Base-by-base conservation (phyloP, 148 eudicot species). In the Chenopodium berlandieri region DNA sequence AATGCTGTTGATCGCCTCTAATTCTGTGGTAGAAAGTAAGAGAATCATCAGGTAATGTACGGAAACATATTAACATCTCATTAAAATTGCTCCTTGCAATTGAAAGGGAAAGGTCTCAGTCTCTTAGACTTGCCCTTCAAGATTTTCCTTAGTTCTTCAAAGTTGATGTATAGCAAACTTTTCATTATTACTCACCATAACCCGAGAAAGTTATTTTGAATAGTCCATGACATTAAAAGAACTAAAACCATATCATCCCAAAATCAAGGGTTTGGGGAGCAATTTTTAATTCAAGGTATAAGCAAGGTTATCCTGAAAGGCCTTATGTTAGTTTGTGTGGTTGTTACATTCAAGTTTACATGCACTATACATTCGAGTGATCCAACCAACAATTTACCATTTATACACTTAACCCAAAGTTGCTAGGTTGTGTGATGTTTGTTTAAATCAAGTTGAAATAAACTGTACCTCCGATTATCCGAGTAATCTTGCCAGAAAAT, bases 1-100 rank as follows among this genome's bases (percentile, higher is more conserved):
- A 95, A 89, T 95, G 98, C 84, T 95, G 98, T 82, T 95, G 98
- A 85, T 95, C 98, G 22, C 98, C 98, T 82, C 88, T 89, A 76
- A 95, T 92, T 79, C 98, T 95, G 97, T 48, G 78, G 77, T 82
- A 78, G 17, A 37, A 79, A 85, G 86, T 44, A 54, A 9, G 56
- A 50, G 27, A 11, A 27, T 37, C 68, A 76, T 69, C 73, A 58
- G 19, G 19, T 4, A 22, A 52, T 52, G 25, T 16, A 40, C 17
- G 12, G 3, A 25, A 63, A 14, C 4, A 70, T 5, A 7, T 44
- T 40, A 63, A 37, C 8, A 17, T 19, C 34, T 11, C 1, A 9
- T 71, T 9, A 9, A 44, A 20, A 22, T 22, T 20, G 13, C 25
- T 9, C 22, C 75, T 44, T 8, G 13, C 44, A 40, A 37, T 71